Base-by-base conservation (phyloP, 2,329 filamentous ascomycete genomes). In the Xylaria sp. region DNA sequence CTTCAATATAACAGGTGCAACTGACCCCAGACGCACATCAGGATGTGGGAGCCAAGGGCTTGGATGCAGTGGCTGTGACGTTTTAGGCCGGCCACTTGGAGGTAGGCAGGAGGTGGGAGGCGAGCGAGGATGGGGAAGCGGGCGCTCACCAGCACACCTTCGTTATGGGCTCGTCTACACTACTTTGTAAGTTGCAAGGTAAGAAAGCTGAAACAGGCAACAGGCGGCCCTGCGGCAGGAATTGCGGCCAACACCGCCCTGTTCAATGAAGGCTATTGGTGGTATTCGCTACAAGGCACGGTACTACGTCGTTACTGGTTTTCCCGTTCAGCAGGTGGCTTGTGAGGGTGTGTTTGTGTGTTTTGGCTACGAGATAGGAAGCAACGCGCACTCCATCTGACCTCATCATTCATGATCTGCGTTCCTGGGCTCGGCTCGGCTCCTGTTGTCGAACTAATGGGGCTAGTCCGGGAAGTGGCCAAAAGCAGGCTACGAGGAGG, bases 381-480 rank as follows among this genome's bases (percentile, higher is more conserved):
- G 41, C 60, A 60, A 41, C 56, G 32, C 23, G 45, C 62, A 30
- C 43, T 39, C 58, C 62, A 61, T 63, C 67, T 69, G 67, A 69
- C 67, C 67, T 64, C 64, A 61, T 56, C 67, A 59, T 62, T 12
- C 25, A 41, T 43, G 62, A 66, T 66, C 64, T 62, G 28, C 65
- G 30, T 43, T 28, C 30, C 53, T 36, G 46, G 39, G 32, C 56
- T 41, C 36, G 39, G 32, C 56, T 48, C 36, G 34, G 57, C 34
- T 60, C n/a, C 61, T 32, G 20, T 48, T 52, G 55, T 32, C 20
- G 28, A 36, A 41, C 50, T 7, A 46, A 32, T 41, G 45, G n/a
- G 60, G 32, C 59, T 63, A 25, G 64, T 4, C 25, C 28, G 53
- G n/a, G 62, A 32, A 53, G 23, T 28, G 60, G 23, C 20, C 32